These are phyloP conservation scores for Metschnikowia shivogae DNA, from an alignment of 805 yeast species.

Conservation along the genomic window DNA sequence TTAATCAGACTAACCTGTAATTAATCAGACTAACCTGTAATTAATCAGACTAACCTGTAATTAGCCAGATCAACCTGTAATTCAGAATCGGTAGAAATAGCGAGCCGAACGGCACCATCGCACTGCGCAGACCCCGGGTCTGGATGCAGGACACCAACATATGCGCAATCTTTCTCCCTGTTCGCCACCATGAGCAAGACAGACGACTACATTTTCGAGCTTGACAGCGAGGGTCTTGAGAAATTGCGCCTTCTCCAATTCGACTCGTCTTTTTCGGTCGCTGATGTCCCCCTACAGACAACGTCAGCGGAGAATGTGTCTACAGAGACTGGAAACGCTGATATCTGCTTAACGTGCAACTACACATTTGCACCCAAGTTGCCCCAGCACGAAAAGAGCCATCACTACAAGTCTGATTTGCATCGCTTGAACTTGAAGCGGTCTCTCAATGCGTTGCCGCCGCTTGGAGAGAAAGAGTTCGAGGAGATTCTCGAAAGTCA, in stretches of 20 bases:
- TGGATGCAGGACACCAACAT: neutral
- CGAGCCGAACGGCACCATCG: no score
- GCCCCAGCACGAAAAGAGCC: constrained; percentile 19
- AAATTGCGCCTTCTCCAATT: constrained; percentile 13
- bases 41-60: neutral
- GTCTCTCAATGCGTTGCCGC: constrained; percentile 38
- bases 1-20: neutral
- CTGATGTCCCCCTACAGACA: neutral
- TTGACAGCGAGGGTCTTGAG: constrained; percentile 2
- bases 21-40: no score
- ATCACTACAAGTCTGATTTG: constrained; percentile 55
- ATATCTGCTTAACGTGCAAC: constrained; percentile 19
- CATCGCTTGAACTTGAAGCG: constrained; percentile 61
- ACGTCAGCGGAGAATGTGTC: neutral
- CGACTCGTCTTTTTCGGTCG: constrained; percentile 8
- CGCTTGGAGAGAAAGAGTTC: constrained; percentile 55
- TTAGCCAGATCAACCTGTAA: no score
- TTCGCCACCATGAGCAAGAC: constrained; percentile 6
- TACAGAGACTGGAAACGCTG: constrained; percentile 12
- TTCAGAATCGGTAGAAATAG: no score
- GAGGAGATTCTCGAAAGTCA: constrained; percentile 49
- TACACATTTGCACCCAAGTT: constrained; percentile 7
- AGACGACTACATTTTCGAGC: constrained; percentile 10
- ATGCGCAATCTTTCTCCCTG: neutral
- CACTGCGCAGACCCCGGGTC: no score